Percentiles rank a stretch among this genome's conserved stretches.
Evolutionary conservation across 345 rosid species (phyloP).

Genomic region (Gossypium stocksii): DNA sequence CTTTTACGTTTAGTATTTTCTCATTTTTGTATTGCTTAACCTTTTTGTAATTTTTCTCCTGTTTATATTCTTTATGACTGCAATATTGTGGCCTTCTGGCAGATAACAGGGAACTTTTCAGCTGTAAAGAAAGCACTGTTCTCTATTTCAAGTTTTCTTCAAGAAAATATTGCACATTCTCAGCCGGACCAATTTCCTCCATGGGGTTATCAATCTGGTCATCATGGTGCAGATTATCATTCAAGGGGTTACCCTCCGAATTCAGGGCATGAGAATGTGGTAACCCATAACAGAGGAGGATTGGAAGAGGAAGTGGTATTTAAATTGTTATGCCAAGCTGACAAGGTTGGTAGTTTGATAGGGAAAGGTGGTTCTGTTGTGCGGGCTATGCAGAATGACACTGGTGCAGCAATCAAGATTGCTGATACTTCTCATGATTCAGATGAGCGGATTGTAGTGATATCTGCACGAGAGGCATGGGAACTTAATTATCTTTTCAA

Average conservation of each 20-base stretch:
- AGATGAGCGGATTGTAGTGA: constrained; percentile 63
- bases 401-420: constrained; percentile 69
- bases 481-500: constrained; percentile 17
- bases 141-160: constrained; percentile 43
- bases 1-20: background rate
- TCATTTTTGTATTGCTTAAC: background rate
- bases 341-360: constrained; percentile 74
- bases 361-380: constrained; percentile 76
- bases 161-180: constrained; percentile 40
- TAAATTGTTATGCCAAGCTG: constrained; percentile 62
- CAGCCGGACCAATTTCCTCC: constrained; percentile 39
- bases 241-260: constrained; percentile 53
- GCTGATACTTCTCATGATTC: constrained; percentile 52
- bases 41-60: background rate
- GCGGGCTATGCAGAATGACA: constrained; percentile 57
- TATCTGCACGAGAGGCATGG: constrained; percentile 76
- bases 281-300: constrained; percentile 42
- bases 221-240: constrained; percentile 40
- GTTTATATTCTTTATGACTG: constrained; percentile 2
- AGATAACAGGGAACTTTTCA: constrained; percentile 56
- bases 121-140: constrained; percentile 59
- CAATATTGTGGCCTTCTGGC: constrained; percentile 17
- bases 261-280: constrained; percentile 45
- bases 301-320: constrained; percentile 59
- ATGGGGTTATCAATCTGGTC: constrained; percentile 44